These are phyloP conservation scores for Saccharomyces kudriavzevii DNA, from an alignment of 805 yeast genomes.

Conservation along the genomic window DNA sequence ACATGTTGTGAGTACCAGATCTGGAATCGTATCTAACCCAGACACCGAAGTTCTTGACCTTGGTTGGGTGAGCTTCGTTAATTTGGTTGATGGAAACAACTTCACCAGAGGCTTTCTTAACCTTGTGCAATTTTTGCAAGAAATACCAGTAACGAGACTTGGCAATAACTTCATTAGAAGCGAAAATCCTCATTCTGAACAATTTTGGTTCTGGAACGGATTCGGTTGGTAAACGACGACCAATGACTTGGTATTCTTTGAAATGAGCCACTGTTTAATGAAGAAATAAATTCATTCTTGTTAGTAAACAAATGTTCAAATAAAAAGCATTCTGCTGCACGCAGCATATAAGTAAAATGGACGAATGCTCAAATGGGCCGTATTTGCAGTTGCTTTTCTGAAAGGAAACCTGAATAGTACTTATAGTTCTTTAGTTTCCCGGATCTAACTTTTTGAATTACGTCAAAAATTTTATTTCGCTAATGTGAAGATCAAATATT, in stretches of 20 bases:
- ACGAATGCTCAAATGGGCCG: background rate
- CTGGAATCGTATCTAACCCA: slow-evolving; percentile 99
- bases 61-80: slow-evolving; percentile 94
- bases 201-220: slow-evolving; percentile 98
- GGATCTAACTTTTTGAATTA: no score
- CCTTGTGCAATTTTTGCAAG: slow-evolving; percentile 98
- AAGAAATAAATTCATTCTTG: background rate
- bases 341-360: background rate
- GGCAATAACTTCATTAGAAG: slow-evolving; percentile 97
- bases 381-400: background rate
- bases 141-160: slow-evolving; percentile 99
- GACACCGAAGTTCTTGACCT: slow-evolving; percentile 98
- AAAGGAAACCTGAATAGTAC: background rate
- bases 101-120: slow-evolving; percentile 99
- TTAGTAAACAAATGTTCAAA: background rate
- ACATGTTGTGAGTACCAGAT: slow-evolving; percentile 99
- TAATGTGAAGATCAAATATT: no score
- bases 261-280: slow-evolving; percentile 72
- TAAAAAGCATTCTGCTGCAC: background rate
- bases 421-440: background rate
- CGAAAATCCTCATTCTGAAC: slow-evolving; percentile 99
- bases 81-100: slow-evolving; percentile 87
- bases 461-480: no score
- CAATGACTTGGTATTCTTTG: slow-evolving; percentile 99
- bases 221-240: slow-evolving; percentile 99